Evolutionary conservation across 169 alveolate species (phyloP).

Genomic region (Cryptosporidium viatorum): DNA sequence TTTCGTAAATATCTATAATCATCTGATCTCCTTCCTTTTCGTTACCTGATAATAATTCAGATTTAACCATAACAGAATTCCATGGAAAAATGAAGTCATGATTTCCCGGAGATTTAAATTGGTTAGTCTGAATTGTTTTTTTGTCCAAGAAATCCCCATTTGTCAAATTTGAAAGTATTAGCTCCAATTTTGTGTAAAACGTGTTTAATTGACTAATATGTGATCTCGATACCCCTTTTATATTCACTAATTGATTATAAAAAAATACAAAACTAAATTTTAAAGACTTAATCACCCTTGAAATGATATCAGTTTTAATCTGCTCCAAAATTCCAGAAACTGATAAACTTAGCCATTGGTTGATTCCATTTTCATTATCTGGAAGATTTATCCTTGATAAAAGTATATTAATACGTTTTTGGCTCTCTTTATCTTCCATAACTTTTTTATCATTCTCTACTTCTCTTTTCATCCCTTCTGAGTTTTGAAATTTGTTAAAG

Average conservation of each 20-base stretch:
- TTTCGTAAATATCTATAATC: slow-evolving; percentile 38
- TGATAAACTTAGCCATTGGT: slow-evolving; percentile 6
- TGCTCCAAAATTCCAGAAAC: slow-evolving; percentile 12
- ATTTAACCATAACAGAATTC: slow-evolving; percentile 24
- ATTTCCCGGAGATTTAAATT: neutral
- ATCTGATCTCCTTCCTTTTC: neutral
- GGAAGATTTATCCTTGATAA: slow-evolving; percentile 44
- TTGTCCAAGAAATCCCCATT: neutral
- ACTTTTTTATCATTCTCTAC: neutral
- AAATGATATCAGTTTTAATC: slow-evolving; percentile 30
- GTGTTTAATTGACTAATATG: slow-evolving; percentile 7
- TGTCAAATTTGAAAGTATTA: slow-evolving; percentile 40
- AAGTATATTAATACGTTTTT: neutral
- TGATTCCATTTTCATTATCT: slow-evolving; percentile 14
- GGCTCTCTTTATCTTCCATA: neutral
- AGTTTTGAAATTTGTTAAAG: neutral
- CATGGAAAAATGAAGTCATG: slow-evolving; percentile 30
- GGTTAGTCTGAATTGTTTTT: neutral
- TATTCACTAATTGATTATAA: slow-evolving; percentile 19
- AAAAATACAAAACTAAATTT: slow-evolving; percentile 54
- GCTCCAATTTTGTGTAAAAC: slow-evolving; percentile 37
- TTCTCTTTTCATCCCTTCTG: neutral
- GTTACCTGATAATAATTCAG: neutral
- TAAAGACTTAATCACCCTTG: slow-evolving; percentile 19
- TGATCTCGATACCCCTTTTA: slow-evolving; percentile 36